phyloP scores from a whole-genome alignment of 257 asterid genomes.

The Scutellaria baicalensis region DNA sequence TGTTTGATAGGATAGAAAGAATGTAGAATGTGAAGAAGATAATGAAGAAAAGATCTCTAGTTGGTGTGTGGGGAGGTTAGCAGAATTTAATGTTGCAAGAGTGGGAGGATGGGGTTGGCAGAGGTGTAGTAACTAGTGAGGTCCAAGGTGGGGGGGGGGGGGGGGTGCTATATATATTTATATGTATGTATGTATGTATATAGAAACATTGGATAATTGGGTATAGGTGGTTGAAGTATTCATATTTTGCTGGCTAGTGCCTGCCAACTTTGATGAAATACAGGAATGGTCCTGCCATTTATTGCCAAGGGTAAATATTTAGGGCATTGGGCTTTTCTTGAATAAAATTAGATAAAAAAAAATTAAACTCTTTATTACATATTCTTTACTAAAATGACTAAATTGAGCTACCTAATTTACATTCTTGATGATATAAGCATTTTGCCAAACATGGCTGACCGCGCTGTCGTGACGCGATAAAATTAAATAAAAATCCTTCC shows the following conservation, averaged over 20 bases:
- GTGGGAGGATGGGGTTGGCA: no score
- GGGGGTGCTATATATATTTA: no score
- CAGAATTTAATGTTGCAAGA: background rate
- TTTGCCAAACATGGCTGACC: background rate
- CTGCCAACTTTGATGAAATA: background rate
- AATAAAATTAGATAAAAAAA: no score
- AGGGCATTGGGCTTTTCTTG: no score
- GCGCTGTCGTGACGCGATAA: no score
- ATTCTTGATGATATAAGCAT: background rate
- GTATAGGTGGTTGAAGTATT: slow-evolving; percentile 8
- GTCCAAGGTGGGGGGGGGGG: no score
- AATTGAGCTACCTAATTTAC: background rate
- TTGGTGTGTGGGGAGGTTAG: background rate
- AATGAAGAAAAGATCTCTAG: background rate
- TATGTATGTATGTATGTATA: no score
- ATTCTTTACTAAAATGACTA: background rate
- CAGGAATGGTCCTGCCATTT: background rate
- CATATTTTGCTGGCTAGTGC: background rate
- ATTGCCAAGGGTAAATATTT: background rate
- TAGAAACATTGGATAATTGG: background rate
- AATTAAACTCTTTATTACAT: no score
- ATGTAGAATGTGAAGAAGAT: background rate
- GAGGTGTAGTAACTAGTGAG: no score
- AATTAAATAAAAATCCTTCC: no score
- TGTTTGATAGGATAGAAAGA: background rate